phyloP scores from a whole-genome alignment of 225 moss, liverwort and hornwort genomes.

The Bryoerythrophyllum caledonicum region DNA sequence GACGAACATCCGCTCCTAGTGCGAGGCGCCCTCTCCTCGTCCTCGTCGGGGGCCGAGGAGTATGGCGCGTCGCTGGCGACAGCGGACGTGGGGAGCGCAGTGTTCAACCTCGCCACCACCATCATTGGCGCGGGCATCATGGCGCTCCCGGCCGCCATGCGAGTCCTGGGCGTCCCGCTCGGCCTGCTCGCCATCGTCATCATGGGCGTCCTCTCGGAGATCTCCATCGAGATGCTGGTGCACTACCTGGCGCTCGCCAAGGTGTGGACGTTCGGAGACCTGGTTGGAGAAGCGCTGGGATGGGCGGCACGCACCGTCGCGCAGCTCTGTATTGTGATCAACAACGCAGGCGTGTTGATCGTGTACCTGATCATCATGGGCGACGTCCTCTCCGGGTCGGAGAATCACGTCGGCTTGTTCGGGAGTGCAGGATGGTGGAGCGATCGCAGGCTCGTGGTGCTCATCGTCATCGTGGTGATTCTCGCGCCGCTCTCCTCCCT shows the following conservation, averaged over 20 bases:
- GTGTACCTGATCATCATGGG: constrained; percentile 92
- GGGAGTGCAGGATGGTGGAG: constrained; percentile 70
- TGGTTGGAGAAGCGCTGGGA: constrained; percentile 66
- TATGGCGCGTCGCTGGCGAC: constrained; percentile 38
- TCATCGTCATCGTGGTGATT: constrained; percentile 51
- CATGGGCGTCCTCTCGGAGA: constrained; percentile 73
- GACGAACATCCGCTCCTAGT: constrained; percentile 51
- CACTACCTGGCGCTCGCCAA: constrained; percentile 54
- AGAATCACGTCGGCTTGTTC: constrained; percentile 71
- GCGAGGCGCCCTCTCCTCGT: constrained; percentile 19
- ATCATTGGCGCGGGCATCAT: constrained; percentile 96
- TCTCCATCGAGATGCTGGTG: constrained; percentile 85
- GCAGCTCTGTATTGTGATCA: constrained; percentile 70
- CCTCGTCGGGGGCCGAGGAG: not conserved
- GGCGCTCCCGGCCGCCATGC: constrained; percentile 89
- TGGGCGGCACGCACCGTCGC: constrained; percentile 52
- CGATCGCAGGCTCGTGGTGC: constrained; percentile 52
- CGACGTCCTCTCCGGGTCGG: constrained; percentile 83
- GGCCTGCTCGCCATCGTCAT: constrained; percentile 62
- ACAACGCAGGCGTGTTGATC: constrained; percentile 81
- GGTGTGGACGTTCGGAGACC: constrained; percentile 63
- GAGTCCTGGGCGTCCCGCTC: constrained; percentile 70
- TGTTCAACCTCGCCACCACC: constrained; percentile 90
- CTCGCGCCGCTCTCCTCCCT: constrained; percentile 63
- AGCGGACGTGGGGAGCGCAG: constrained; percentile 79